phyloP scores from a whole-genome alignment of 768 basidiomycete species.

The Lactarius hatsudake region DNA sequence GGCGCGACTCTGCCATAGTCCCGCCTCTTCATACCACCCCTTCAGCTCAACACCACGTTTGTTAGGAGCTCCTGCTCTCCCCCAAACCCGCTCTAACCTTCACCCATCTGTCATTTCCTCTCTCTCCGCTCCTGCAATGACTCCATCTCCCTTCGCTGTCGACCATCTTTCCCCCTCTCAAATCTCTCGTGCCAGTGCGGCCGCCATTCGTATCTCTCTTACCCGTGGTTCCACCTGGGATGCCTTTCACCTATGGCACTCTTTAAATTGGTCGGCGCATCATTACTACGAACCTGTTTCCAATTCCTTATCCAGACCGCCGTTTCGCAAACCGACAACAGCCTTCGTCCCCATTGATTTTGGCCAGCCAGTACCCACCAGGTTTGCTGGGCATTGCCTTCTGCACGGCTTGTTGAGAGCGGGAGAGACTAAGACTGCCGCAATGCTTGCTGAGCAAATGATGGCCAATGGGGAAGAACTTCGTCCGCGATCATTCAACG shows the following conservation, averaged over 20 bases:
- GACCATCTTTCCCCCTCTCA: slow-evolving; percentile 22
- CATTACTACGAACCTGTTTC: slow-evolving; percentile 13
- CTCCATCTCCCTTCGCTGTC: slow-evolving; percentile 4
- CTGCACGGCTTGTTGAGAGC: slow-evolving; percentile 61
- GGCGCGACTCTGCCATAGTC: neutral
- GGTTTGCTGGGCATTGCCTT: slow-evolving; percentile 59
- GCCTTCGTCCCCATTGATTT: slow-evolving; percentile 47
- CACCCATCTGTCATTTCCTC: neutral
- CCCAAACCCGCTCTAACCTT: neutral
- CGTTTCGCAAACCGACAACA: slow-evolving; percentile 27
- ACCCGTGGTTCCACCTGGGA: slow-evolving; percentile 23
- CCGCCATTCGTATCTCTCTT: slow-evolving; percentile 24
- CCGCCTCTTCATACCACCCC: neutral
- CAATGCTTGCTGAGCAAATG: slow-evolving; percentile 48
- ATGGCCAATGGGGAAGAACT: slow-evolving; percentile 53
- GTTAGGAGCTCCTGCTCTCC: neutral
- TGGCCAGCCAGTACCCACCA: slow-evolving; percentile 50
- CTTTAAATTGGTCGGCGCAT: slow-evolving; percentile 25
- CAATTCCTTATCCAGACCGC: slow-evolving; percentile 23
- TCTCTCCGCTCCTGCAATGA: slow-evolving; percentile 19
- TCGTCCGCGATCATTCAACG: slow-evolving; percentile 48
- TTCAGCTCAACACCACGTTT: neutral
- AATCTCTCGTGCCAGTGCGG: slow-evolving; percentile 26
- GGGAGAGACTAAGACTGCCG: slow-evolving; percentile 48
- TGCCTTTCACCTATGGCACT: slow-evolving; percentile 26